Percentiles rank a stretch among this genome's conserved stretches.
Conservation (phyloP, 495 filamentous ascomycete species). For the Aspergillus indologenus region DNA sequence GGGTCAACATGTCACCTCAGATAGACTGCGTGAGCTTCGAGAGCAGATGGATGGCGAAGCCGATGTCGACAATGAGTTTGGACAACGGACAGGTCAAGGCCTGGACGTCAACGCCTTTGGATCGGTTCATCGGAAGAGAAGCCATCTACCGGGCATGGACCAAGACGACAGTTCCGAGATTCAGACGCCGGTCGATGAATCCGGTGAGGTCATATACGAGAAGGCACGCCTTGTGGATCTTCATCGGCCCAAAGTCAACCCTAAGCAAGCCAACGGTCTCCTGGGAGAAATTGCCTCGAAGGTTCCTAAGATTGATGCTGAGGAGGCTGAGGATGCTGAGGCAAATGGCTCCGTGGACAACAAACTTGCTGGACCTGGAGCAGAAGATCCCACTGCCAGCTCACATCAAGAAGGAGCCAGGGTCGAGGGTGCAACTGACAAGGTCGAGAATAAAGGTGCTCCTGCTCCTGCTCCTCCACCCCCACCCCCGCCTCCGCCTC, state of each 20-base stretch:
- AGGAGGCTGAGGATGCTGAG: constrained; percentile 62
- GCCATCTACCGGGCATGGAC: constrained; percentile 47
- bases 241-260: constrained; percentile 70
- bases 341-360: constrained; percentile 32
- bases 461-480: constrained; percentile 36
- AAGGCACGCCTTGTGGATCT: constrained; percentile 65
- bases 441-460: constrained; percentile 37
- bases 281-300: constrained; percentile 79
- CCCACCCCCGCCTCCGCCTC: constrained; percentile 27
- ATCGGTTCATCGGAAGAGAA: constrained; percentile 60
- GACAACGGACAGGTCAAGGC: constrained; percentile 48
- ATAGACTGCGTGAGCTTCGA: constrained; percentile 84
- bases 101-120: constrained; percentile 60
- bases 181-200: constrained; percentile 38
- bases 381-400: constrained; percentile 29
- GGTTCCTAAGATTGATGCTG: constrained; percentile 71
- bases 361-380: constrained; percentile 29
- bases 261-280: constrained; percentile 68
- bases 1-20: constrained; percentile 83
- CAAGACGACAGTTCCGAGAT: constrained; percentile 35
- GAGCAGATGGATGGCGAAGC: constrained; percentile 84
- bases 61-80: constrained; percentile 47
- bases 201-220: constrained; percentile 54
- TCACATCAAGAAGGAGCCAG: not conserved
- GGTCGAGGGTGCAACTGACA: constrained; percentile 20